Percentiles rank a stretch among this genome's conserved stretches.
These are phyloP conservation scores for Penicillium nordicum DNA, from an alignment of 2,329 filamentous ascomycete species.

Conservation along the genomic window DNA sequence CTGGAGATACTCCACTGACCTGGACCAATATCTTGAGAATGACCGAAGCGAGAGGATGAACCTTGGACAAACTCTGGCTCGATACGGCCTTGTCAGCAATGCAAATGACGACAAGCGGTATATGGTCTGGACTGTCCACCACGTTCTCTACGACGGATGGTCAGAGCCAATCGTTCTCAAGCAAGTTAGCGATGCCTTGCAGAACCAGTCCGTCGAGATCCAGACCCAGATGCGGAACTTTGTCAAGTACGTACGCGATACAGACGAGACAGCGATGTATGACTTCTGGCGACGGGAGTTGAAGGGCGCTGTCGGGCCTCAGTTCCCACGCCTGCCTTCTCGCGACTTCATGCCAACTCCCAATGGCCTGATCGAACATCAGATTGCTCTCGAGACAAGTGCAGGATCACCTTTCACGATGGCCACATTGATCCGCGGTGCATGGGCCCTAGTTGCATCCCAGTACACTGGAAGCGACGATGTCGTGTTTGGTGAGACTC, in stretches of 20 bases:
- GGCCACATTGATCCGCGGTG: conserved; percentile 48
- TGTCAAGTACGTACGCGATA: conserved; percentile 47
- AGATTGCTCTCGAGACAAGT: conserved; percentile 30
- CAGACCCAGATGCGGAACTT: conserved; percentile 46
- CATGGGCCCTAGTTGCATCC: conserved; percentile 48
- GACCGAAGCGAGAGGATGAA: conserved; percentile 31
- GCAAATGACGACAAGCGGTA: conserved; percentile 28
- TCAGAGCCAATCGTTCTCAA: conserved; percentile 39
- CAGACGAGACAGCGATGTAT: conserved; percentile 40
- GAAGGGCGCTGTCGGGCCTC: conserved; percentile 44
- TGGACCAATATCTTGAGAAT: conserved; percentile 26
- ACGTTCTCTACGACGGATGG: conserved; percentile 53
- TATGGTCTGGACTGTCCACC: conserved; percentile 51
- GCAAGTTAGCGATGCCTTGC: conserved; percentile 30
- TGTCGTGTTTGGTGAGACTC: conserved; percentile 50
- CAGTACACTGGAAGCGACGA: conserved; percentile 46
- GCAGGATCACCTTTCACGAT: conserved; percentile 39
- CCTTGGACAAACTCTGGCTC: conserved; percentile 35
- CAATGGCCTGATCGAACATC: conserved; percentile 45
- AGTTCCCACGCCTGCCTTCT: conserved; percentile 51
- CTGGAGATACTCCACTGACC: conserved; percentile 30
- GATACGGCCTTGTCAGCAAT: conserved; percentile 34
- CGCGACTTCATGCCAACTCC: conserved; percentile 47
- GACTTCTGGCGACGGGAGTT: conserved; percentile 50
- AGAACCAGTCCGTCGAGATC: conserved; percentile 15